Base-by-base conservation (phyloP, 1,284 basidiomycete species). In the Macrocybe sp. region DNA sequence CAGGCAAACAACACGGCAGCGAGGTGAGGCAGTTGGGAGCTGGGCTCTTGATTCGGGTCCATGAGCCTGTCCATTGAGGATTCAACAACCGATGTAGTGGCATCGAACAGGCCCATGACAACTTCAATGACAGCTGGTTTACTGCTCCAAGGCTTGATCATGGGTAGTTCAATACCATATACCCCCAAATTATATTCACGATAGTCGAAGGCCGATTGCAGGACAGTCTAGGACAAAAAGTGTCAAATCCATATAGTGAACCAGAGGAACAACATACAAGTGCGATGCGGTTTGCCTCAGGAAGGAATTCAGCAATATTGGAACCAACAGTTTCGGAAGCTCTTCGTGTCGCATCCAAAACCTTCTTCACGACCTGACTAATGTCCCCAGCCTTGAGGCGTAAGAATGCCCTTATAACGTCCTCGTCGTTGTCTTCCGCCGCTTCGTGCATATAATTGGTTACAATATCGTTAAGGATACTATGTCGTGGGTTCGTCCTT, bases 351-450 rank as follows among this genome's bases (percentile, higher is more conserved):
- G 76, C 64, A 41, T 76, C 74, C 36, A 71, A 63, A 41, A 84
- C 72, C 54, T 78, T 77, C 16, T 75, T 74, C 29, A 86, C 59
- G 2, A 89, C 55, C 31, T 65, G 65, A 2, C 79, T 84, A 1
- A 89, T 64, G 45, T 86, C 78, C 10, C 61, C 64, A 4, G 92
- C 79, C 52, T 83, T 76, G 28, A 76, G 69, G 38, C 89, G 77
- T 78, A 98, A 97, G 70, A 98, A 97, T 6, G 81, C 73, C 30
- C 95, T 80, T 52, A 93, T 79, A 28, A 84, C 69, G 60, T 97
- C 94, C 58, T 91, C 86, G 52, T 80, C 81, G 37, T 76, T 65
- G 1, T 65, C 72, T 52, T 82, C 75, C n/a, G 66, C 71, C 11
- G 74, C 64, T 40, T 75, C 72, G 31, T 69, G 65, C 79, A 90